A percentile compares a stretch with the other conserved stretches of the same genome.
Evolutionary conservation across 108 stramenopile genomes (phyloP).

Genomic region (Licmophora abbreviata): DNA sequence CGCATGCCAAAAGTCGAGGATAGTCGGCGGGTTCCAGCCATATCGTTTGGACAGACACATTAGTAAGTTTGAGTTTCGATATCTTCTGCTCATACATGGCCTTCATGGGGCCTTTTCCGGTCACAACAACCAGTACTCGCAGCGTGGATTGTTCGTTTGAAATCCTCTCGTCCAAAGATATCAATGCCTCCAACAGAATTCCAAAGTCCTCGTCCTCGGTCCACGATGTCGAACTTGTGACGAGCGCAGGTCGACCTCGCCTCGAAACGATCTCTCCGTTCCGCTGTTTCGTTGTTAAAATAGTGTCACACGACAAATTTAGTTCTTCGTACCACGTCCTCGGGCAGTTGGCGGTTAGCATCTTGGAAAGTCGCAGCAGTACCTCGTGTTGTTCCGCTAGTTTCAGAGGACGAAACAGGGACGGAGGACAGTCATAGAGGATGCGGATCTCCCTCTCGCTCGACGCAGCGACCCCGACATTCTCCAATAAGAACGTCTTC

Average conservation of each 20-base stretch:
- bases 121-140: constrained; percentile 78
- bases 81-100: constrained; percentile 64
- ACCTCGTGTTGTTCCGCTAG: constrained; percentile 70
- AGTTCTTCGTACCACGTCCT: constrained; percentile 9
- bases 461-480: constrained; percentile 33
- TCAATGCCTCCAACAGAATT: constrained; percentile 82
- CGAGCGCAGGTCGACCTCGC: constrained; percentile 67
- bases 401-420: constrained; percentile 63
- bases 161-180: constrained; percentile 45
- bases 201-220: constrained; percentile 98
- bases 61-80: constrained; percentile 23
- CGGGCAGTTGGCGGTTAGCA: constrained; percentile 20
- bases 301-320: constrained; percentile 19
- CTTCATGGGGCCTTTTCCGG: constrained; percentile 96
- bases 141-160: constrained; percentile 6
- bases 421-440: constrained; percentile 87
- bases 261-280: constrained; percentile 22
- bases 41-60: constrained; percentile 63
- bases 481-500: constrained; percentile 65
- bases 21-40: constrained; percentile 96
- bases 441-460: constrained; percentile 35
- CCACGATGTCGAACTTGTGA: constrained; percentile 95
- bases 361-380: constrained; percentile 29
- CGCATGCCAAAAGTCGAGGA: constrained; percentile 81
- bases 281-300: constrained; percentile 50